A percentile compares a stretch with the other conserved stretches of the same genome.
Evolutionary conservation across 2,329 filamentous ascomycete genomes (phyloP).

Genomic region (Pyricularia sp.): DNA sequence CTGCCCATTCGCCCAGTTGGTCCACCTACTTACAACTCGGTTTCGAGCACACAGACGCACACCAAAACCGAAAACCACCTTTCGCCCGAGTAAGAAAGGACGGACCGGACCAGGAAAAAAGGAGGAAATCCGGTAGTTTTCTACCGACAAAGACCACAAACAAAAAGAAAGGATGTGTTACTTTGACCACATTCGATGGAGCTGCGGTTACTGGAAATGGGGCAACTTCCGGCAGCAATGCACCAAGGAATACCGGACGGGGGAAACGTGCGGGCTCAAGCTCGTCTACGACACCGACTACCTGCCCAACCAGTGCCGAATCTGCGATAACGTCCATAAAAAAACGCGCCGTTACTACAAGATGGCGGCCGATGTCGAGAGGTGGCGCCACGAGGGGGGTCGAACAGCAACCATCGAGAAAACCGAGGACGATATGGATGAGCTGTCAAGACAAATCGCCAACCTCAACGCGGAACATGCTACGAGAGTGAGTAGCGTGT

Average conservation of each 20-base stretch:
- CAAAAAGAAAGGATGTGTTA: conserved; percentile 65
- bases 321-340: conserved; percentile 83
- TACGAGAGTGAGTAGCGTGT: conserved; percentile 27
- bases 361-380: conserved; percentile 63
- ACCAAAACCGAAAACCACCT: neutral
- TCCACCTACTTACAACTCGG: neutral
- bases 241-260: conserved; percentile 88
- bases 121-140: neutral
- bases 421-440: conserved; percentile 58
- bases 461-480: conserved; percentile 32
- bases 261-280: conserved; percentile 93
- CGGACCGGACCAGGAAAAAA: neutral
- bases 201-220: conserved; percentile 91
- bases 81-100: neutral
- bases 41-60: neutral
- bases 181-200: conserved; percentile 82
- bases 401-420: conserved; percentile 63
- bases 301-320: conserved; percentile 60
- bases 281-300: conserved; percentile 68
- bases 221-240: conserved; percentile 88
- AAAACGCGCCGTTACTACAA: conserved; percentile 68
- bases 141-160: neutral
- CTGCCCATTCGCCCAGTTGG: neutral
- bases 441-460: conserved; percentile 51
- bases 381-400: conserved; percentile 71